These are phyloP conservation scores for Diphasiastrum complanatum DNA, from an alignment of 83 land plant species.

Conservation along the genomic window DNA sequence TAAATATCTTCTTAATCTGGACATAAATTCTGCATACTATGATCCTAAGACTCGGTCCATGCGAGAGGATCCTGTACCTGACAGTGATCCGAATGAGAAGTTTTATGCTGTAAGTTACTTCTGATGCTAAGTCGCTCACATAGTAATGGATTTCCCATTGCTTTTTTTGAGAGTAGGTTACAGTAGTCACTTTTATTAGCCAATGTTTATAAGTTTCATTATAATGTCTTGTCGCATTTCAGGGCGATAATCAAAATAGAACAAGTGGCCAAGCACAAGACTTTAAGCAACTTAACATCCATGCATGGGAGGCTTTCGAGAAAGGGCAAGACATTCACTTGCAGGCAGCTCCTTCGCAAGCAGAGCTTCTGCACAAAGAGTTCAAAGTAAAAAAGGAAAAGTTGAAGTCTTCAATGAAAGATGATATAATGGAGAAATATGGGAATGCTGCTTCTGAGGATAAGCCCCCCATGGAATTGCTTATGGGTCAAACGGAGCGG, in stretches of 20 bases:
- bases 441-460: conserved; percentile 88
- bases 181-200: no score
- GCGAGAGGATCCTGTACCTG: conserved; percentile 98
- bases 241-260: conserved; percentile 64
- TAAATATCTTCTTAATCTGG: conserved; percentile 88
- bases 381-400: conserved; percentile 72
- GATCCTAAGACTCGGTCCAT: conserved; percentile 96
- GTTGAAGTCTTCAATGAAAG: conserved; percentile 52
- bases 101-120: conserved; percentile 70
- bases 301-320: conserved; percentile 88
- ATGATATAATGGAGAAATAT: conserved; percentile 68
- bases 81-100: conserved; percentile 95
- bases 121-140: no score
- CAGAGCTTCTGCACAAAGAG: conserved; percentile 60
- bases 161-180: no score
- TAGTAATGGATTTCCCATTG: no score
- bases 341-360: conserved; percentile 93
- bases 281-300: conserved; percentile 85
- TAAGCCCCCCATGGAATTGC: conserved; percentile 65
- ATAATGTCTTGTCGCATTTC: no score
- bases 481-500: conserved; percentile 77
- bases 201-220: no score
- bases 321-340: conserved; percentile 92
- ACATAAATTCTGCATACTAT: conserved; percentile 87
- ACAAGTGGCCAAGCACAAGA: conserved; percentile 69